Base-by-base conservation (phyloP, 2,329 filamentous ascomycete species). In the Phaeosphaeria sp. region DNA sequence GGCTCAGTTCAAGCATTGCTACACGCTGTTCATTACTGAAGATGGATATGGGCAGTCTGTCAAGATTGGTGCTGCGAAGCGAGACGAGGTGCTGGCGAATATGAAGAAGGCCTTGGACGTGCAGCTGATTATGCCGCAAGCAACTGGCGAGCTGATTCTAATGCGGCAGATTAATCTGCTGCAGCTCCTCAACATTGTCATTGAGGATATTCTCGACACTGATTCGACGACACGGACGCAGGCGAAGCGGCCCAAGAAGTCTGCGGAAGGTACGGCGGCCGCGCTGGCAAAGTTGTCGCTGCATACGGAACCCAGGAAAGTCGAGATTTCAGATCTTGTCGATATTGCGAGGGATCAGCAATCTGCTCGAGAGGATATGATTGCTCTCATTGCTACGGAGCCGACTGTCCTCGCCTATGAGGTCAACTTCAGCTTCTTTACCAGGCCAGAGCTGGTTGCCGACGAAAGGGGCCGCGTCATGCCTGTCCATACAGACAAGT, bases 391-490 rank as follows among this genome's bases (percentile, higher is more conserved):
- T 7, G 52, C 50, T 18, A 65, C 51, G 1, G 58, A 65, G 43
- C 56, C 63, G 13, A 55, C 51, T 3, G 40, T 63, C 13, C 57
- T 60, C 18, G 46, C 60, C 8, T 42, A 61, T 36, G 58, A 58
- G 25, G 77, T 81, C 59, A 79, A 78, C 27, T 39, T 61, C 6
- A 74, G 67, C 55, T 80, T 81, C 63, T 79, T 74, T 55, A 81
- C 70, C 52, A 70, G 74, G 1, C 77, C 78, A 0, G 80, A 83
- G 57, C 70, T 82, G 3, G 55, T 84, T 0, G 58, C 70, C 0
- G 82, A 85, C 49, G 80, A 83, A 43, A 79, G 77, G 49, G 82
- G 82, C 1, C 74, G 78, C 1, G 57, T 46, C 0, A 46, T 81
- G 2, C 76, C 78, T 0, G 66, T 73, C 1, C 55, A 74, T n/a